Evolutionary conservation across 441 rosid genomes (phyloP).

Genomic region (Pelargonium cotyledonis): DNA sequence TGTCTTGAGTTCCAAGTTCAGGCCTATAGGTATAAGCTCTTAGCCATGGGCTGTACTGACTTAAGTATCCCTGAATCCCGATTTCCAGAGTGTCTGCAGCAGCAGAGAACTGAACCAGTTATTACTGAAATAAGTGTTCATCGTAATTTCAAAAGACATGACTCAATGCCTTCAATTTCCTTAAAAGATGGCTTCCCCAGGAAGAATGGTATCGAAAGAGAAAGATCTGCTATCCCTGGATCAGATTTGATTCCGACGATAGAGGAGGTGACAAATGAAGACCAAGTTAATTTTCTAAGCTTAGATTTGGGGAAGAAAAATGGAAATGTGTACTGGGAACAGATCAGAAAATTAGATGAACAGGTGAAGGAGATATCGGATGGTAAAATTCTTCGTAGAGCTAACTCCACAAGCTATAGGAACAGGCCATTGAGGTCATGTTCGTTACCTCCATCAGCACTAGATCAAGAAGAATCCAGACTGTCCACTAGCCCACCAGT

Average conservation of each 20-base stretch:
- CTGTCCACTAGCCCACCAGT: conserved; percentile 26
- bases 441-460: conserved; percentile 28
- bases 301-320: conserved; percentile 25
- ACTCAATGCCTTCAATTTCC: conserved; percentile 26
- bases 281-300: conserved; percentile 7
- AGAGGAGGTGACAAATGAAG: conserved; percentile 18
- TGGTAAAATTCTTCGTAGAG: conserved; percentile 26
- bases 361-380: conserved; percentile 44
- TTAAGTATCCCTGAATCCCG: conserved; percentile 27
- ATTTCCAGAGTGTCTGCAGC: conserved; percentile 40
- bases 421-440: conserved; percentile 33
- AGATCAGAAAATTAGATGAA: conserved; percentile 40
- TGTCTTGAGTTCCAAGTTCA: conserved; percentile 78
- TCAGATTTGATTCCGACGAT: conserved; percentile 20
- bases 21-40: conserved; percentile 60
- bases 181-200: conserved; percentile 20
- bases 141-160: conserved; percentile 27
- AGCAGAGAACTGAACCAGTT: conserved; percentile 31
- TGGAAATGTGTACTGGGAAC: conserved; percentile 33
- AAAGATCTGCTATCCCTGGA: conserved; percentile 13
- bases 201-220: conserved; percentile 17
- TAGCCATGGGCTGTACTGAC: conserved; percentile 65
- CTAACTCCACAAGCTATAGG: conserved; percentile 24
- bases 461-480: background rate
- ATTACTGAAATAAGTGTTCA: conserved; percentile 20